phyloP scores from a whole-genome alignment of 225 moss, liverwort and hornwort genomes.

The Polytrichum commune region DNA sequence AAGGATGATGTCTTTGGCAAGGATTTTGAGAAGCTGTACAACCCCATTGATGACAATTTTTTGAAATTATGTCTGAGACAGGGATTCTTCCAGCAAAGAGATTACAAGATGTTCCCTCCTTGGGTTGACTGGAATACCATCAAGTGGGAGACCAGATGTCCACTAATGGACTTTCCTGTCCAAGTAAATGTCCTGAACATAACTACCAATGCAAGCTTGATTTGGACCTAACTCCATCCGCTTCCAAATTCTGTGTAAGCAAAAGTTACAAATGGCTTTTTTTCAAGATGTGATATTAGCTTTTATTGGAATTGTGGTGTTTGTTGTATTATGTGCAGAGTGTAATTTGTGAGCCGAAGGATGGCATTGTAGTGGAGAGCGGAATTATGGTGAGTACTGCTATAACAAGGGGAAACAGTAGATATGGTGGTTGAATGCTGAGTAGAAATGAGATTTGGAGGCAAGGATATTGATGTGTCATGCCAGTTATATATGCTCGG shows the following conservation, averaged over 20 bases:
- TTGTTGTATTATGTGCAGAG: constrained; percentile 35
- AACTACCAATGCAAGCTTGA: too few relatives aligned
- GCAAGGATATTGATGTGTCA: too few relatives aligned
- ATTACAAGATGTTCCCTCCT: constrained; percentile 87
- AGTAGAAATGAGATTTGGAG: too few relatives aligned
- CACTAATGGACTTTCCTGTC: constrained; percentile 81
- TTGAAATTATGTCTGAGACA: constrained; percentile 12
- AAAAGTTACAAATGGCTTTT: neutral
- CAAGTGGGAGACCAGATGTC: constrained; percentile 67
- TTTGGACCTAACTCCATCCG: too few relatives aligned
- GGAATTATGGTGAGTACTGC: constrained; percentile 44
- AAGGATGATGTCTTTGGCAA: neutral
- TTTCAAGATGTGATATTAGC: neutral
- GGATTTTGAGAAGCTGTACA: neutral
- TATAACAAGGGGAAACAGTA: too few relatives aligned
- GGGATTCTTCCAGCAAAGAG: constrained; percentile 75
- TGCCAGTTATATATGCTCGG: too few relatives aligned
- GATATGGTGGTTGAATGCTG: too few relatives aligned
- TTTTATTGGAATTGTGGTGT: constrained; percentile 3
- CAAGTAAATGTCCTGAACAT: constrained; percentile 35
- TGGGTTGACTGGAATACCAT: constrained; percentile 80
- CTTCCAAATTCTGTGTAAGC: neutral
- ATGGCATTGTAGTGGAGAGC: constrained; percentile 42
- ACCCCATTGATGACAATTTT: neutral
- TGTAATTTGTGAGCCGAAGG: constrained; percentile 66